Percentiles rank a stretch among this genome's conserved stretches.
Evolutionary conservation across 495 filamentous ascomycete species (phyloP).

Genomic region (Neurospora tetraspora): DNA sequence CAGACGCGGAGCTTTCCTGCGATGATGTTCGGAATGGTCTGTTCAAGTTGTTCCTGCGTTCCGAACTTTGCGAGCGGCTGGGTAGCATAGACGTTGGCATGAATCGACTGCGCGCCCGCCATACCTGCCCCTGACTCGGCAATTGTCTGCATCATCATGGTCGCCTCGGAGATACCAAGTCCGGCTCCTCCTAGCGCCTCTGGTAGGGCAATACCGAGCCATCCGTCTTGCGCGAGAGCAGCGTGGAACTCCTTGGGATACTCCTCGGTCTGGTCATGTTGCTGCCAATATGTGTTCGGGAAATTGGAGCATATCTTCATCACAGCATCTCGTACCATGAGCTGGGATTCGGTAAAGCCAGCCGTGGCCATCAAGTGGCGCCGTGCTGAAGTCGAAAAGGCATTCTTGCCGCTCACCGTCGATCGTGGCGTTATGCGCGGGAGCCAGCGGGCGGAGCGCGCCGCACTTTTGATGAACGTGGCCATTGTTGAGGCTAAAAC

Average conservation of each 20-base stretch:
- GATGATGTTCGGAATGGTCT: constrained; percentile 59
- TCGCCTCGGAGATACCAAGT: constrained; percentile 71
- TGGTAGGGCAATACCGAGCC: constrained; percentile 71
- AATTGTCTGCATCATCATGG: constrained; percentile 80
- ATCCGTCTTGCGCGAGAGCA: constrained; percentile 67
- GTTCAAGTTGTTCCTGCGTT: constrained; percentile 45
- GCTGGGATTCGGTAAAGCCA: constrained; percentile 61
- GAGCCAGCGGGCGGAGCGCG: background rate
- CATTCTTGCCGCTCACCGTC: background rate
- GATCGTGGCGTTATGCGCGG: background rate
- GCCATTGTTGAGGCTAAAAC: background rate
- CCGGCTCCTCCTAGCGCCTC: constrained; percentile 63
- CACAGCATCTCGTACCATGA: constrained; percentile 62
- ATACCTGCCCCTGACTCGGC: constrained; percentile 68
- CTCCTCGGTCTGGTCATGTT: constrained; percentile 53
- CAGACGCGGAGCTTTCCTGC: constrained; percentile 58
- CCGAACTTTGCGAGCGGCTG: constrained; percentile 67
- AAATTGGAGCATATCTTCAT: constrained; percentile 57
- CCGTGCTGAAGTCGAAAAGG: constrained; percentile 17
- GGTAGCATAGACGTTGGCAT: constrained; percentile 68
- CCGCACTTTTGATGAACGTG: background rate
- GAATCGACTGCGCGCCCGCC: constrained; percentile 66
- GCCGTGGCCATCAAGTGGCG: constrained; percentile 55
- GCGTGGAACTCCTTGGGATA: constrained; percentile 68
- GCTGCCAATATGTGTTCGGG: constrained; percentile 57